Evolutionary conservation across 2,329 filamentous ascomycete species (phyloP).

Genomic region (Claviceps sp.): DNA sequence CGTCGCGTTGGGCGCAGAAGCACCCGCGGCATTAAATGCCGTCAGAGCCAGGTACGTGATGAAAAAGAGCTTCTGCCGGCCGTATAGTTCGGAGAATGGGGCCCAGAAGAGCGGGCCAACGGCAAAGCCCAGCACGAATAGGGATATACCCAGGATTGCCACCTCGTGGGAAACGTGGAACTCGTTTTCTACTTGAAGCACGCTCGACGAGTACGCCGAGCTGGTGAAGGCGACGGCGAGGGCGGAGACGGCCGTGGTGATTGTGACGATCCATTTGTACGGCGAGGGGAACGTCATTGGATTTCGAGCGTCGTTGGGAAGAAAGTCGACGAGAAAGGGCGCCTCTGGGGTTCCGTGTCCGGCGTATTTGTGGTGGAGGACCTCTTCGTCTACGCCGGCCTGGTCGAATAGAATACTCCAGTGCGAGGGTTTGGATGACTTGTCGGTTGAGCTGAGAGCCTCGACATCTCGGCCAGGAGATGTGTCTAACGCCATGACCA

Average conservation of each 20-base stretch:
- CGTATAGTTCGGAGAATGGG: conserved; percentile 50
- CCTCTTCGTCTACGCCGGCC: conserved; percentile 40
- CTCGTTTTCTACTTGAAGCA: conserved; percentile 37
- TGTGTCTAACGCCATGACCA: too few relatives aligned
- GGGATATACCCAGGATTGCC: conserved; percentile 47
- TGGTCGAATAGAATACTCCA: conserved; percentile 44
- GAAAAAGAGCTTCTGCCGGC: conserved; percentile 45
- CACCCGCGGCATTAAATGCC: conserved; percentile 47
- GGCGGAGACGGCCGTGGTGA: conserved; percentile 50
- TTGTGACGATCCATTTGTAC: conserved; percentile 54
- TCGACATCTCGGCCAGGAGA: conserved; percentile 26
- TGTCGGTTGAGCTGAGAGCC: conserved; percentile 18
- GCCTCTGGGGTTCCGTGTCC: conserved; percentile 52
- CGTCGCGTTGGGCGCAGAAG: conserved; percentile 42
- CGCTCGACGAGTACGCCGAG: conserved; percentile 50
- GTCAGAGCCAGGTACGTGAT: conserved; percentile 43
- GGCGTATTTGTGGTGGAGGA: conserved; percentile 40
- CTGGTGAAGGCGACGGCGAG: conserved; percentile 58
- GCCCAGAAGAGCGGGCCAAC: conserved; percentile 54
- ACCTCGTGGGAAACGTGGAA: conserved; percentile 40
- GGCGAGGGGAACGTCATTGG: conserved; percentile 42
- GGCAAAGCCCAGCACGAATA: conserved; percentile 50
- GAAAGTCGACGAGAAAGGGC: conserved; percentile 56
- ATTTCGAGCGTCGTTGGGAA: conserved; percentile 52
- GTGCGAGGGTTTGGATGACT: conserved; percentile 25